Base-by-base conservation (phyloP, 31 red algal genomes). In the Asparagopsis taxiformis region DNA sequence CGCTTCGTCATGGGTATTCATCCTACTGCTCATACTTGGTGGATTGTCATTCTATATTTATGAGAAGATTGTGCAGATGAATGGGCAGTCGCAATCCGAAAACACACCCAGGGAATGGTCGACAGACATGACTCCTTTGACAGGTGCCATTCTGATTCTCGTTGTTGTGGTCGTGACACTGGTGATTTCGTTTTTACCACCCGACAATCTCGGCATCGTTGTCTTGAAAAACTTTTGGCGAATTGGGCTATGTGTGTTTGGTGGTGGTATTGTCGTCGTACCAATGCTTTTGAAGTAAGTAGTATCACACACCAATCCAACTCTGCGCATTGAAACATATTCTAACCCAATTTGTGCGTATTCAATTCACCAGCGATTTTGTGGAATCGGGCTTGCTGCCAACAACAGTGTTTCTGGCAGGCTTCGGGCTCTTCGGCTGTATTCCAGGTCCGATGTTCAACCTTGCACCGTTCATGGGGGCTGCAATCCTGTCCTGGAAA, bases 361-460 rank as follows among this genome's bases (percentile, higher is more conserved):
- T 56, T 0, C 31, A n/a, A 3, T 29, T 6, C 1, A 33, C 35
- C 73, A 84, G 74, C 15, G 79, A 84, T 22, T 54, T 91, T 53
- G 79, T 91, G 3, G 80, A 65, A 34, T 55, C 67, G 0, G 70
- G 78, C 46, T 50, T 70, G 4, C 31, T 91, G n/a, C 74, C 88
- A 24, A 53, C 66, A 7, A 36, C 62, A 15, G 78, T 84, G 0
- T 91, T 91, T 52, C 60, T 91, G 15, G 63, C 65, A 5, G 88
- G 88, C 36, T 91, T 91, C 51, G 78, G 62, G 1, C 79, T 91
- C 7, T 76, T 84, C 31, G 78, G 81, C 21, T 62, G 56, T 34
- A 62, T 84, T 11, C 88, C 89, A 3, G 89, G 89, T 0, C 89
- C 89, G 20, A 77, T 93, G 73, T 93, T 93, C 65, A 93, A 93